phyloP scores from a whole-genome alignment of 805 yeast species.

The Spathaspora girioi region DNA sequence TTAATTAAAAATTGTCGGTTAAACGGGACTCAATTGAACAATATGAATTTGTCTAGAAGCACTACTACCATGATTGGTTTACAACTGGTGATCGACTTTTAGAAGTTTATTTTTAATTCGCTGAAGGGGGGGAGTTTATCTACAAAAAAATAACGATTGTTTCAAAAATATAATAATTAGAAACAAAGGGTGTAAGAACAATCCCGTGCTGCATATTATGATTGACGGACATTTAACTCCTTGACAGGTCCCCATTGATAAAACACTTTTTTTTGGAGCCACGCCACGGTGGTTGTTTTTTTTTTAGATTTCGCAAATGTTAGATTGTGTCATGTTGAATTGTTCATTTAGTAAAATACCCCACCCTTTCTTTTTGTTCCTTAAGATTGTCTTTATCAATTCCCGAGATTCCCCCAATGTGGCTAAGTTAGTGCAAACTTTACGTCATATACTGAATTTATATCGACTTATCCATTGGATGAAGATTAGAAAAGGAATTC shows the following conservation, averaged over 20 bases:
- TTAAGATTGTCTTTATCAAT: neutral
- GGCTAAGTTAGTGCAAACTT: neutral
- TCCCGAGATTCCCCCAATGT: neutral
- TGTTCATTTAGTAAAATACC: neutral
- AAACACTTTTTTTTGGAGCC: neutral
- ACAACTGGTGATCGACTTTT: too few relatives aligned
- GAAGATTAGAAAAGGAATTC: too few relatives aligned
- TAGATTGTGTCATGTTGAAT: neutral
- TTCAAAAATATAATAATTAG: neutral
- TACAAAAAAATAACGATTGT: too few relatives aligned
- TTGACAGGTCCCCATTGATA: neutral
- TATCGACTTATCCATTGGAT: neutral
- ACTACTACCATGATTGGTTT: too few relatives aligned
- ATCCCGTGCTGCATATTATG: too few relatives aligned
- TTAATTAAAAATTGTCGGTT: neutral
- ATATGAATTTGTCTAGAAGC: too few relatives aligned
- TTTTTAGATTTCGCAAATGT: neutral
- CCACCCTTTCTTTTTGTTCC: neutral
- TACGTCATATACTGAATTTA: neutral
- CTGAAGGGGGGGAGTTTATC: too few relatives aligned
- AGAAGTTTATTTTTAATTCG: too few relatives aligned
- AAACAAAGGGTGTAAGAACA: neutral
- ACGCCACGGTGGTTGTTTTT: neutral
- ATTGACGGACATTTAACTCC: neutral
- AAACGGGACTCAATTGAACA: neutral